These are phyloP conservation scores for Mycena belliarum DNA, from an alignment of 768 basidiomycete species.

Conservation along the genomic window DNA sequence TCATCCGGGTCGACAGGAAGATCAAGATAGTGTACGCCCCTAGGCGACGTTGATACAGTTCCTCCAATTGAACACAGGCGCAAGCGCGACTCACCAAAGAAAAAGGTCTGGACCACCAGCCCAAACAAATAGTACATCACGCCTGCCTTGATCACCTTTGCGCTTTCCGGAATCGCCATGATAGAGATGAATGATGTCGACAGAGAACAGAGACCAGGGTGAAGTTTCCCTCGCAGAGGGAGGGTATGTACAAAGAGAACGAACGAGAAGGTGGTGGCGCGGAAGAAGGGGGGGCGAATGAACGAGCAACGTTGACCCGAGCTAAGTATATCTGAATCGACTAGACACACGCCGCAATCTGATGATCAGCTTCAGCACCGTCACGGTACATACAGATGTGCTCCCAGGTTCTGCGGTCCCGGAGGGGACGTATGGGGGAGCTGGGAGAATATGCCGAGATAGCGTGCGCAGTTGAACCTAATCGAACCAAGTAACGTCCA, in stretches of 20 bases:
- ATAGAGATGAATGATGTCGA: neutral
- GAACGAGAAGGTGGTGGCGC: slow-evolving; percentile 7
- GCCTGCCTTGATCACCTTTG: neutral
- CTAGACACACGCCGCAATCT: no score
- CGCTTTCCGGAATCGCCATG: neutral
- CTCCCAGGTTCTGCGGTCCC: no score
- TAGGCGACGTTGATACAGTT: neutral
- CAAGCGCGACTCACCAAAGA: neutral
- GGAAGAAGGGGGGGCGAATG: neutral
- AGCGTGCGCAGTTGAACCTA: no score
- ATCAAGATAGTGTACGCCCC: neutral
- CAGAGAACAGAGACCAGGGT: neutral
- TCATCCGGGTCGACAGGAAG: neutral
- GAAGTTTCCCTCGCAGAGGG: slow-evolving; percentile 20
- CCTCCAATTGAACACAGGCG: neutral
- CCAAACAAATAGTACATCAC: neutral
- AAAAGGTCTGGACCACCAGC: slow-evolving; percentile 2
- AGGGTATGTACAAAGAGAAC: neutral
- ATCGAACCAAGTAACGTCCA: no score
- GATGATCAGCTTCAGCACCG: no score
- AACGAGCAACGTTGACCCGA: neutral
- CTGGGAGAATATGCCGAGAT: no score
- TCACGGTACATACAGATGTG: neutral
- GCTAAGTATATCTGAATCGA: no score
- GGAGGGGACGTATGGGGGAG: no score